Base-by-base conservation (phyloP, 495 filamentous ascomycete genomes). In the Extremus antarcticus region DNA sequence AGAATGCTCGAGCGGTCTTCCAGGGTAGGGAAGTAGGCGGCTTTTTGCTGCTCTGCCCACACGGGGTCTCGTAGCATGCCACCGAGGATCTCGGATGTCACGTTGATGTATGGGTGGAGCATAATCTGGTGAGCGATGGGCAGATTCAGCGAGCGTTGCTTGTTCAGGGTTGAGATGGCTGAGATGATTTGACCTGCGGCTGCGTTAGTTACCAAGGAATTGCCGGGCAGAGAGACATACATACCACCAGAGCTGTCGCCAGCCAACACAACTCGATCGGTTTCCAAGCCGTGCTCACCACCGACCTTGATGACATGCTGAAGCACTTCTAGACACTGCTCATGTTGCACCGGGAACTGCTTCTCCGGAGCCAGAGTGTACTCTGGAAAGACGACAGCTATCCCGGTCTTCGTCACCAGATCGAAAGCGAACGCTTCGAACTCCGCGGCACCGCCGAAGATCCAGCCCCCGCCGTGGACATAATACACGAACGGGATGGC, bases 191-290 rank as follows among this genome's bases (percentile, higher is more conserved):
- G 46, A 25, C 46, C 46, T 48, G 20, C 21, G 25, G 25, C 10
- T 25, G 13, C 17, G 46, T 48, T 20, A 48, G 46, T 21, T 3
- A 13, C 3, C 23, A 11, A 48, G 7, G 46, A 9, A 8, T 21
- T 4, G 7, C 20, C 4, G 16, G 8, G n/a, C n/a, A 17, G 15
- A 7, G 8, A 45, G 20, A 8, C 41, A 7, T 25, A 62, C 20
- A 13, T 13, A 29, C 61, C 68, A 24, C 68, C 68, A 16, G 54
- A 68, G 19, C 63, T 70, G 19, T 70, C 68, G 2, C 63, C 68
- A 0, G 35, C 58, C 39, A 70, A 32, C 0, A 55, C 63, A 43
- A 65, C 49, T 2, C 50, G 51, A 13, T 51, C 15, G 0, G 57
- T 15, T 8, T 57, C 21, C 19, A 70, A 48, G 3, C 58, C 55